These are phyloP conservation scores for Phialophora macrospora DNA, from an alignment of 2,329 filamentous ascomycete genomes.

Conservation along the genomic window DNA sequence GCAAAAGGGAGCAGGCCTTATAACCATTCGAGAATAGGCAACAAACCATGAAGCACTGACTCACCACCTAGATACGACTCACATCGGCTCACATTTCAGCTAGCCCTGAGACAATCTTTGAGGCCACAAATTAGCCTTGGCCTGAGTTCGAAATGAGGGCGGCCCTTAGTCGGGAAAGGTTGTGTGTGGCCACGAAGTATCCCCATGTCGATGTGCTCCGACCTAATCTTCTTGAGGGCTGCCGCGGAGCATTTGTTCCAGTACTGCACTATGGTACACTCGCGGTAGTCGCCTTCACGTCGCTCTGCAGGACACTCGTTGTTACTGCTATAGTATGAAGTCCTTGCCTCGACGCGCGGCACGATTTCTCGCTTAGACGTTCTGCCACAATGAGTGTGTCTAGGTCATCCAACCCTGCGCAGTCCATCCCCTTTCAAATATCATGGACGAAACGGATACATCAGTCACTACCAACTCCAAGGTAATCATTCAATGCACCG, in stretches of 20 bases:
- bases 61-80: conserved; percentile 11
- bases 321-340: conserved; percentile 20
- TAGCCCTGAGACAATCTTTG: background rate
- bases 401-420: conserved; percentile 5
- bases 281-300: background rate
- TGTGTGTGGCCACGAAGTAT: background rate
- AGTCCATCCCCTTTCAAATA: conserved; percentile 25
- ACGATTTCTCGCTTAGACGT: conserved; percentile 6
- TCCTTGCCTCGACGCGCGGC: background rate
- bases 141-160: background rate
- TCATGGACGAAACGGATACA: conserved; percentile 36
- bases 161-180: background rate
- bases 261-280: conserved; percentile 8
- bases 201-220: no score
- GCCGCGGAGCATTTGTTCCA: background rate
- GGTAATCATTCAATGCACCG: conserved; percentile 92
- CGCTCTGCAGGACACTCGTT: background rate
- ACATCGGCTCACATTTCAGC: background rate
- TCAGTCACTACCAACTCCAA: conserved; percentile 47
- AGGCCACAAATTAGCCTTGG: conserved; percentile 3
- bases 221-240: background rate
- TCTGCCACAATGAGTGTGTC: conserved; percentile 33
- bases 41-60: conserved; percentile 2
- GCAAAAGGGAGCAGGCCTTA: background rate
- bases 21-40: conserved; percentile 8